Evolutionary conservation across 1,284 basidiomycete species (phyloP).

Genomic region (Rhodotorula sp.): DNA sequence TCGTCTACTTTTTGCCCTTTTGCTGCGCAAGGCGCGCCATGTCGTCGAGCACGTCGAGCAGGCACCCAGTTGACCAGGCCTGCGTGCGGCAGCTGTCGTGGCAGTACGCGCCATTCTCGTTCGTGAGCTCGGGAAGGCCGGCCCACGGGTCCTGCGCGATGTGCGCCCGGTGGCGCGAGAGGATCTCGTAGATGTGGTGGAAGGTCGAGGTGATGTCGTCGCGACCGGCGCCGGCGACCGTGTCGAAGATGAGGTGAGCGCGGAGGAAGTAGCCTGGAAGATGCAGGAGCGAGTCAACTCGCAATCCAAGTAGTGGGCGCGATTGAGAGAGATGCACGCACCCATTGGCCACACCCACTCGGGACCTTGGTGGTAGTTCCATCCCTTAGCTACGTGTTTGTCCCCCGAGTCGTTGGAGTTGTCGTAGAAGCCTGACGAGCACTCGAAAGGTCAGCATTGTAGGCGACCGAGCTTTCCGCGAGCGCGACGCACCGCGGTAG

Average conservation of each 20-base stretch:
- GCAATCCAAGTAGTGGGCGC: slow-evolving; percentile 58
- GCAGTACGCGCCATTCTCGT: slow-evolving; percentile 68
- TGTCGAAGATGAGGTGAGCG: slow-evolving; percentile 85
- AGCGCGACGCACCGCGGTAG: slow-evolving; percentile 57
- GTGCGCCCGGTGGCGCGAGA: slow-evolving; percentile 70
- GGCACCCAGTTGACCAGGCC: slow-evolving; percentile 63
- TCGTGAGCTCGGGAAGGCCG: slow-evolving; percentile 77
- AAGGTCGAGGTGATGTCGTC: slow-evolving; percentile 68
- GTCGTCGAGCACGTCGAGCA: slow-evolving; percentile 38
- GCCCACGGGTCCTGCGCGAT: slow-evolving; percentile 81
- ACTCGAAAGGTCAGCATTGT: too few species aligned
- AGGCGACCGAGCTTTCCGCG: too few species aligned
- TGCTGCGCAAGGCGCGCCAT: slow-evolving; percentile 19
- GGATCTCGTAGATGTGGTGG: slow-evolving; percentile 71
- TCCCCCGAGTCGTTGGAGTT: slow-evolving; percentile 88
- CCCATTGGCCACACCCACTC: slow-evolving; percentile 52
- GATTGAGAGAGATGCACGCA: slow-evolving; percentile 8
- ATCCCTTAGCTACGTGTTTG: slow-evolving; percentile 77
- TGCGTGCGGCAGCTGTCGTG: slow-evolving; percentile 85
- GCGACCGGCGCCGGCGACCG: slow-evolving; percentile 58
- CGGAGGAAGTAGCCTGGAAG: slow-evolving; percentile 92
- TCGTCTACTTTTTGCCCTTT: background rate
- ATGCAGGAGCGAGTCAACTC: slow-evolving; percentile 76
- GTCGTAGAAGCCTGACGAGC: slow-evolving; percentile 68
- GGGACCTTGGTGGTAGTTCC: slow-evolving; percentile 66